A percentile compares a stretch with the other conserved stretches of the same genome.
phyloP scores from a whole-genome alignment of 2,329 filamentous ascomycete species.

The Periconia digitata region DNA sequence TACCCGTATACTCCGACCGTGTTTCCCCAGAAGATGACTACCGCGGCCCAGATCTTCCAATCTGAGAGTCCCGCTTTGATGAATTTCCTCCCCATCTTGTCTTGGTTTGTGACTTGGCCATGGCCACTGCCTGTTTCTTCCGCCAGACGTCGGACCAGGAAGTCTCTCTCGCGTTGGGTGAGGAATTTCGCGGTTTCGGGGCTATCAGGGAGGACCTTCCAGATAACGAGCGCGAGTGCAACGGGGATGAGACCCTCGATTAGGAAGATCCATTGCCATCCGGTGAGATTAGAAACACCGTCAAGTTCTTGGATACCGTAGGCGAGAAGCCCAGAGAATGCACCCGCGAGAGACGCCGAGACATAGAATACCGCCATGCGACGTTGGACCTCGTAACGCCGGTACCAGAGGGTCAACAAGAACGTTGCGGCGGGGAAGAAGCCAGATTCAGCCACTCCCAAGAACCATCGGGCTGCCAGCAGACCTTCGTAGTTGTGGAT shows the following conservation, averaged over 20 bases:
- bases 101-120: slow-evolving; percentile 51
- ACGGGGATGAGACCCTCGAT: slow-evolving; percentile 37
- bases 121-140: slow-evolving; percentile 49
- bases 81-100: slow-evolving; percentile 50
- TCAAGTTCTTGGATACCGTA: slow-evolving; percentile 38
- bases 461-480: slow-evolving; percentile 50
- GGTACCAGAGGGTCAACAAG: slow-evolving; percentile 39
- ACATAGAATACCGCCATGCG: slow-evolving; percentile 41
- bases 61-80: slow-evolving; percentile 52
- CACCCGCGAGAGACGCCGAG: slow-evolving; percentile 35
- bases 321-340: slow-evolving; percentile 40
- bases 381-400: slow-evolving; percentile 36
- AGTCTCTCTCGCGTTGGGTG: slow-evolving; percentile 35
- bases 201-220: slow-evolving; percentile 57
- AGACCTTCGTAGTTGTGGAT: slow-evolving; percentile 52
- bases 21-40: slow-evolving; percentile 44
- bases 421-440: slow-evolving; percentile 65
- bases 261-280: slow-evolving; percentile 40
- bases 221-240: slow-evolving; percentile 48
- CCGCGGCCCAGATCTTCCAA: slow-evolving; percentile 39
- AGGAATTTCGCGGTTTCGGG: slow-evolving; percentile 44
- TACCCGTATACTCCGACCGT: slow-evolving; percentile 41
- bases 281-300: slow-evolving; percentile 24
- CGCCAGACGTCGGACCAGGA: slow-evolving; percentile 33
- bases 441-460: slow-evolving; percentile 52